A percentile compares a stretch with the other conserved stretches of the same genome.
Conservation (phyloP, 805 yeast species). For the Candida qinlingensis region DNA sequence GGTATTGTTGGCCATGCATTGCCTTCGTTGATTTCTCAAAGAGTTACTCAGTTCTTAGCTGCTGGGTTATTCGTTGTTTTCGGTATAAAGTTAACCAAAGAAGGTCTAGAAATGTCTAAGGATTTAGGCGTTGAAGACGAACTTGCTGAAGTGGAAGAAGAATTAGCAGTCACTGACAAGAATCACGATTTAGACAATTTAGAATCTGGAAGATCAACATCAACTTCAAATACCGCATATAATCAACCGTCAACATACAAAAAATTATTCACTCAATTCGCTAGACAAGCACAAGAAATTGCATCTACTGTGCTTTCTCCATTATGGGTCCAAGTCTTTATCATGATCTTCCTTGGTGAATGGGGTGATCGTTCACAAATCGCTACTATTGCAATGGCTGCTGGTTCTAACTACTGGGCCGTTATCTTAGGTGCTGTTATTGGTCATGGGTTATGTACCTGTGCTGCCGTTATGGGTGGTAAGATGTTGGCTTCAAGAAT, state of each 20-base stretch:
- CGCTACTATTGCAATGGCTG: constrained; percentile 98
- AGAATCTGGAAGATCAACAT: constrained; percentile 38
- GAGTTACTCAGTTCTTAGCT: constrained; percentile 77
- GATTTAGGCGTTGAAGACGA: constrained; percentile 90
- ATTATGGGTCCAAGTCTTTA: constrained; percentile 87
- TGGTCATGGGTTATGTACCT: constrained; percentile 87
- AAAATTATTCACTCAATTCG: neutral
- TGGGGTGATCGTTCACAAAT: constrained; percentile 99
- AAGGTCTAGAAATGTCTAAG: constrained; percentile 78
- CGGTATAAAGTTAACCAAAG: constrained; percentile 69
- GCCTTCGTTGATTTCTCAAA: constrained; percentile 76
- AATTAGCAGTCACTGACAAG: constrained; percentile 62
- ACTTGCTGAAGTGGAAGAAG: constrained; percentile 94
- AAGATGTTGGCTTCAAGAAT: constrained; percentile 83
- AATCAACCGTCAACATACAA: constrained; percentile 8
- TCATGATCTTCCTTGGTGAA: constrained; percentile 95
- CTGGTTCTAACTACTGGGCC: constrained; percentile 87
- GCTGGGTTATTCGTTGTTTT: constrained; percentile 76
- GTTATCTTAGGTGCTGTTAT: constrained; percentile 84
- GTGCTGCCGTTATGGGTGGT: constrained; percentile 91
- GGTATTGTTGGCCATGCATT: constrained; percentile 90
- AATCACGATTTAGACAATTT: constrained; percentile 44
- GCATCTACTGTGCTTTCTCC: constrained; percentile 59
- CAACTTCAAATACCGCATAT: neutral
- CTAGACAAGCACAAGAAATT: constrained; percentile 7